Evolutionary conservation across 73 alveolate species (phyloP).

Genomic region (Paramecium sexaurelia): DNA sequence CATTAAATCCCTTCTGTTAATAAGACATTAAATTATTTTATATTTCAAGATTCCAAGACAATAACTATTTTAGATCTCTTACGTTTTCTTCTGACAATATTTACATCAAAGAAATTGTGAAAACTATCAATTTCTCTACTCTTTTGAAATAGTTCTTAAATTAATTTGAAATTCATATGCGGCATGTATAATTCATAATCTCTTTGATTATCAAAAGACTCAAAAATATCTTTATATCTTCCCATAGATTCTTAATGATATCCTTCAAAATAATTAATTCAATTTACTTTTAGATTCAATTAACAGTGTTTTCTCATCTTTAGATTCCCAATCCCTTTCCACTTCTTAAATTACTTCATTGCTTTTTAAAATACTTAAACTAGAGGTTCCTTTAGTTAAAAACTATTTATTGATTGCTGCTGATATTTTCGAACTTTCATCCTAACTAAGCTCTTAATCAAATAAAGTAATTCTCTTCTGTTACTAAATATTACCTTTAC

Average conservation of each 20-base stretch:
- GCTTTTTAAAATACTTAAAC: neutral
- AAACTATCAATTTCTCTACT: neutral
- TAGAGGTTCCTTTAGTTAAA: neutral
- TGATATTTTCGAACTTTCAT: neutral
- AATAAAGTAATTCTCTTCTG: neutral
- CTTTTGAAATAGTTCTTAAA: neutral
- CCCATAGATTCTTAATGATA: conserved; percentile 22
- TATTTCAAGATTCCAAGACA: conserved; percentile 26
- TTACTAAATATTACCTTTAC: neutral
- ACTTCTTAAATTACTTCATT: neutral
- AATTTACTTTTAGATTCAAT: neutral
- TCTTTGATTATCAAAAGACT: neutral
- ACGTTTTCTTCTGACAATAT: neutral
- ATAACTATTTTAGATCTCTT: neutral
- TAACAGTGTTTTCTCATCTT: neutral
- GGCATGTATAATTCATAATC: conserved; percentile 43
- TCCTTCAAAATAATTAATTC: neutral
- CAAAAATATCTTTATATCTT: conserved; percentile 32
- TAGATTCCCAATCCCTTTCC: neutral
- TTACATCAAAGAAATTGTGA: neutral
- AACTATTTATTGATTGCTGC: neutral
- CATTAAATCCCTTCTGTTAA: conserved; percentile 39
- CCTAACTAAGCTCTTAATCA: neutral
- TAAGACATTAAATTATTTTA: conserved; percentile 12
- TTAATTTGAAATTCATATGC: neutral